These are phyloP conservation scores for Mycena leptocephala DNA, from an alignment of 768 basidiomycete species.

Conservation along the genomic window DNA sequence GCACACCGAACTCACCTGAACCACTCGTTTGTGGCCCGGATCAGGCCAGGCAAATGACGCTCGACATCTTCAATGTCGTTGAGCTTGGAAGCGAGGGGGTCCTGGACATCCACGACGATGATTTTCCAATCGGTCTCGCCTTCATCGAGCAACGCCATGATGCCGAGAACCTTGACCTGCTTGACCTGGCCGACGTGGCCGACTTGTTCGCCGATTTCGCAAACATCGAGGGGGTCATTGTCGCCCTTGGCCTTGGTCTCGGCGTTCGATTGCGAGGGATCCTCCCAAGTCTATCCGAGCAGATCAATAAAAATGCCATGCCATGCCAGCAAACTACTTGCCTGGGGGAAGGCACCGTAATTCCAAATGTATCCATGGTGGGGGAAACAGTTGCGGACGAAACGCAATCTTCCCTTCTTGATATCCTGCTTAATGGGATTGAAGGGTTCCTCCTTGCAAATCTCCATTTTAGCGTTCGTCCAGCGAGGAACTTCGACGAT, in stretches of 20 bases:
- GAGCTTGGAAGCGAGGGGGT: conserved; percentile 95
- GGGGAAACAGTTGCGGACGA: conserved; percentile 99
- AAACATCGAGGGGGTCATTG: conserved; percentile 99
- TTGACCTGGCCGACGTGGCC: conserved; percentile 98
- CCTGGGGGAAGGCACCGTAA: conserved; percentile 99
- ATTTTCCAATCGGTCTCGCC: conserved; percentile 99
- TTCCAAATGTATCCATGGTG: conserved; percentile 99
- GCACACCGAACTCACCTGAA: conserved; percentile 70
- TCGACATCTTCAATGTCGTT: conserved; percentile 99
- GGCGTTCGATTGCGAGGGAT: conserved; percentile 87
- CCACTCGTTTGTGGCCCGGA: conserved; percentile 99
- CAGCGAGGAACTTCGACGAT: conserved; percentile 98
- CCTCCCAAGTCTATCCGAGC: conserved; percentile 93
- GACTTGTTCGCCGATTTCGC: conserved; percentile 99
- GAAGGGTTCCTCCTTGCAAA: conserved; percentile 98
- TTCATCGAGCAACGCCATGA: conserved; percentile 99
- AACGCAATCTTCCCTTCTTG: conserved; percentile 96
- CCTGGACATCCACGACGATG: conserved; percentile 96
- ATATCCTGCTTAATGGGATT: conserved; percentile 99
- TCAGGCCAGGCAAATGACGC: conserved; percentile 95
- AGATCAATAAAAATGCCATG: conserved; percentile 13
- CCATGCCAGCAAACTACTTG: conserved; percentile 48
- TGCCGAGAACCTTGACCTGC: conserved; percentile 99
- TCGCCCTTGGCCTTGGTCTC: conserved; percentile 99
- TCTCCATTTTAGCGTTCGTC: conserved; percentile 99